Base-by-base conservation (phyloP, 2,329 filamentous ascomycete genomes). In the Xylariaceae sp. region DNA sequence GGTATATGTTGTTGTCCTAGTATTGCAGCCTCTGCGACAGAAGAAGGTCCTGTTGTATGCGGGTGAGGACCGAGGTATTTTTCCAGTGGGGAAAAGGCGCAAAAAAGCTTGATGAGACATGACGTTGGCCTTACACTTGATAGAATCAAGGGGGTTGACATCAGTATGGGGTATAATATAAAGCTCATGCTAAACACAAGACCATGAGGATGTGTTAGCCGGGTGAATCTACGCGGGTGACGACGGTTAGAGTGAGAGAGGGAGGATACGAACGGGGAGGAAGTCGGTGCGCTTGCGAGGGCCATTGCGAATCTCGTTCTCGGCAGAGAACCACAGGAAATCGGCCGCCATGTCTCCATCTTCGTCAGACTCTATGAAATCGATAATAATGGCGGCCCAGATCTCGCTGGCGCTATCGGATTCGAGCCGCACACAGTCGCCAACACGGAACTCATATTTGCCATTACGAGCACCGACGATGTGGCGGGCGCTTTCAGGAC, bases 311-410 rank as follows among this genome's bases (percentile, higher is more conserved):
- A 96, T 89, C 72, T 97, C 92, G 65, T 87, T 88, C 64, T 95
- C 88, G 0, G 89, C 90, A 0, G 89, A 91, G 68, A 99, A 96
- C 94, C 94, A 99, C 80, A 96, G 86, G 67, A 99, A 94, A 58
- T 87, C 88, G 51, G 88, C 92, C 22, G 86, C 84, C 76, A 90
- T 96, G 41, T 87, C 81, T 3, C 84, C 85, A 12, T 87, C 85
- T 18, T 88, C 80, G 43, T 87, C 85, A 30, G 85, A 82, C 43
- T 92, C 85, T 37, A 85, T 68, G 61, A 99, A 96, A 41, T 89
- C 85, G 64, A 86, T 87, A 49, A 96, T 87, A 57, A 99, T 84
- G 32, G 89, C 94, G 2, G 95, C 88, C 92, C 94, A 99, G 10
- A 91, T 88, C 65, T 95, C 90, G 60, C 89, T 89, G 39, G 83